phyloP scores from a whole-genome alignment of 805 yeast species.

The Deakozyma indianensis region DNA sequence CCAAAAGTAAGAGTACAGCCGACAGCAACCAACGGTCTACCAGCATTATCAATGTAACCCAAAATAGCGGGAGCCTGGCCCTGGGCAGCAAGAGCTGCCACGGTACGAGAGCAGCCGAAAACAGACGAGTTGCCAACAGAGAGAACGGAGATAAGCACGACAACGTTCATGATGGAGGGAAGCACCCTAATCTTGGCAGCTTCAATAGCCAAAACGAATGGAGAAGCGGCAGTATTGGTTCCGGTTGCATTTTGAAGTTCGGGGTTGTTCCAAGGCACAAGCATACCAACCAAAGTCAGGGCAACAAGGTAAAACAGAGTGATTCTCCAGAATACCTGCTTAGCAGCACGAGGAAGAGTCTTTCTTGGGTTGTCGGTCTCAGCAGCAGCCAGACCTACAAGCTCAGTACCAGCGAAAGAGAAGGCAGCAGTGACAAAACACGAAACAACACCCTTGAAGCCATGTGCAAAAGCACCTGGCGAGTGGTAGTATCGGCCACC shows the following conservation, averaged over 20 bases:
- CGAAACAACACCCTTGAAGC: constrained; percentile 49
- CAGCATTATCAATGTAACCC: constrained; percentile 48
- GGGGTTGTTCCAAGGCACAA: constrained; percentile 47
- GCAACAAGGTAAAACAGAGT: constrained; percentile 49
- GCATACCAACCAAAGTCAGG: constrained; percentile 41
- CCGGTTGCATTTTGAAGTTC: constrained; percentile 28
- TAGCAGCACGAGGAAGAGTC: constrained; percentile 55
- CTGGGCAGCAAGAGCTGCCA: constrained; percentile 49
- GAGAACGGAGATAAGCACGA: constrained; percentile 49
- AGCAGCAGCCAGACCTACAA: constrained; percentile 61
- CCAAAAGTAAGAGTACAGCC: constrained; percentile 39
- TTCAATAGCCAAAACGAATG: constrained; percentile 53
- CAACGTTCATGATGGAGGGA: constrained; percentile 59
- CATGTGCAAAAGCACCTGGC: constrained; percentile 50
- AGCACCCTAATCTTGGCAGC: constrained; percentile 50
- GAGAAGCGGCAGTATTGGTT: constrained; percentile 42
- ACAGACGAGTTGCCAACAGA: constrained; percentile 62
- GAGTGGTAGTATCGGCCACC: constrained; percentile 47
- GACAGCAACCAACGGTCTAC: constrained; percentile 52
- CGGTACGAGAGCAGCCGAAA: constrained; percentile 52
- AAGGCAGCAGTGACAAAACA: constrained; percentile 62
- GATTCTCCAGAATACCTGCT: constrained; percentile 73
- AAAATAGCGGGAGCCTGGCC: constrained; percentile 46
- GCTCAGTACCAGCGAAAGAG: constrained; percentile 63
- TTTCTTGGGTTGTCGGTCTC: constrained; percentile 56